Conservation (phyloP, 495 filamentous ascomycete species). For the Aspergillus nidulans region DNA sequence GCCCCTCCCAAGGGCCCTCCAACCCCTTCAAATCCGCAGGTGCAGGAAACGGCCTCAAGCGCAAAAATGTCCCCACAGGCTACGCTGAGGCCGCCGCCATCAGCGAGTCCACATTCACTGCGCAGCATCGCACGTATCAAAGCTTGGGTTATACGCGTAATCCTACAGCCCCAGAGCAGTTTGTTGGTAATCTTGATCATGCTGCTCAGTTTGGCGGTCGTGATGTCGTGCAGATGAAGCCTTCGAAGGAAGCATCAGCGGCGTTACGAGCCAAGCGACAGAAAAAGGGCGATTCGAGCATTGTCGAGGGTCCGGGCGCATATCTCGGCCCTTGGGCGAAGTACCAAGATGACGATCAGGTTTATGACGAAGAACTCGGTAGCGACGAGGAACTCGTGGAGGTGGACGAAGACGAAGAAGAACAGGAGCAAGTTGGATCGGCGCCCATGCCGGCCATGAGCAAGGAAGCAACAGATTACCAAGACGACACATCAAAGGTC, state of each 20-base stretch:
- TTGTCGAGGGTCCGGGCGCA: conserved; percentile 78
- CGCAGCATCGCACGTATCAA: conserved; percentile 74
- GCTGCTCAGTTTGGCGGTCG: conserved; percentile 49
- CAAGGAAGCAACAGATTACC: conserved; percentile 58
- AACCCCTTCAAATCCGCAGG: conserved; percentile 74
- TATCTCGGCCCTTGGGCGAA: conserved; percentile 94
- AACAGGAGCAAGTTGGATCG: conserved; percentile 38
- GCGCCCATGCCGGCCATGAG: conserved; percentile 48
- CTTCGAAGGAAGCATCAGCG: conserved; percentile 63
- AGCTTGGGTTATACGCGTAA: conserved; percentile 57
- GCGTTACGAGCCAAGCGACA: conserved; percentile 67
- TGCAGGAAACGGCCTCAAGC: conserved; percentile 56
- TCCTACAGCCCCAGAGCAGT: conserved; percentile 45
- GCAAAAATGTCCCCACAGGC: conserved; percentile 89
- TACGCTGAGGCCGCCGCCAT: conserved; percentile 83
- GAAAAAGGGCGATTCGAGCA: conserved; percentile 72
- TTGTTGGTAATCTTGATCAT: conserved; percentile 51
- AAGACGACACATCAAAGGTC: conserved; percentile 46
- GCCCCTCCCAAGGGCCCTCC: conserved; percentile 64
- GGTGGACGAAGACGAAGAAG: conserved; percentile 39
- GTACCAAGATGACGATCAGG: conserved; percentile 61
- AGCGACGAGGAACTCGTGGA: conserved; percentile 82
- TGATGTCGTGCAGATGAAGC: conserved; percentile 55
- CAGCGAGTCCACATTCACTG: conserved; percentile 82
- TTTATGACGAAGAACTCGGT: conserved; percentile 62